These are phyloP conservation scores for Auricularia heimuer DNA, from an alignment of 768 basidiomycete genomes.

Conservation along the genomic window DNA sequence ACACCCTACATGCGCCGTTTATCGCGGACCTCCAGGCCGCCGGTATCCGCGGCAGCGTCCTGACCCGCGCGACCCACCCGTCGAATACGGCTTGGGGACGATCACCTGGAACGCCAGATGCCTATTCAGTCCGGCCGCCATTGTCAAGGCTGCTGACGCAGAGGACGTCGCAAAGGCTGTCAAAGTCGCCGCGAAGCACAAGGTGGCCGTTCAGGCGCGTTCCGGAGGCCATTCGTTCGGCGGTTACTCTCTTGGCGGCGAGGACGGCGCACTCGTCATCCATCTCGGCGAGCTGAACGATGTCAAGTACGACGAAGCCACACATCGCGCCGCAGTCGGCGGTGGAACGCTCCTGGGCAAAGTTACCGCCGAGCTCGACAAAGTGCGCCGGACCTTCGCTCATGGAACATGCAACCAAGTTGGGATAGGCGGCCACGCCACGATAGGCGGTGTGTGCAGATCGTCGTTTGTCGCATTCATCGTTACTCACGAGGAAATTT, in stretches of 20 bases:
- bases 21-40: neutral
- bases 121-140: conserved; percentile 15
- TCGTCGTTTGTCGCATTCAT: neutral
- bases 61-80: neutral
- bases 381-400: conserved; percentile 17
- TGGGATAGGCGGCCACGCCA: conserved; percentile 19
- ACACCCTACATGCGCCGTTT: neutral
- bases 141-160: conserved; percentile 11
- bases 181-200: conserved; percentile 12
- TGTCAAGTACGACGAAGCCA: conserved; percentile 18
- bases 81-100: neutral
- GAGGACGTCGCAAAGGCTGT: conserved; percentile 13
- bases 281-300: conserved; percentile 19
- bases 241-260: conserved; percentile 16
- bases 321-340: conserved; percentile 17
- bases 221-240: conserved; percentile 18
- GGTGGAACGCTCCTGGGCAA: conserved; percentile 18
- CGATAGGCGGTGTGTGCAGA: conserved; percentile 4
- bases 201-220: conserved; percentile 14
- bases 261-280: conserved; percentile 21
- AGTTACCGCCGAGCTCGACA: conserved; percentile 12
- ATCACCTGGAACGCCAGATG: conserved; percentile 7
- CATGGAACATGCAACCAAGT: conserved; percentile 25
- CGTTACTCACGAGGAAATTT: neutral
- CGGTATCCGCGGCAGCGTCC: neutral